Evolutionary conservation across 495 filamentous ascomycete species (phyloP), one percentile per base, ranked within the genome.

Genomic region (Daldinia vernicosa): DNA sequence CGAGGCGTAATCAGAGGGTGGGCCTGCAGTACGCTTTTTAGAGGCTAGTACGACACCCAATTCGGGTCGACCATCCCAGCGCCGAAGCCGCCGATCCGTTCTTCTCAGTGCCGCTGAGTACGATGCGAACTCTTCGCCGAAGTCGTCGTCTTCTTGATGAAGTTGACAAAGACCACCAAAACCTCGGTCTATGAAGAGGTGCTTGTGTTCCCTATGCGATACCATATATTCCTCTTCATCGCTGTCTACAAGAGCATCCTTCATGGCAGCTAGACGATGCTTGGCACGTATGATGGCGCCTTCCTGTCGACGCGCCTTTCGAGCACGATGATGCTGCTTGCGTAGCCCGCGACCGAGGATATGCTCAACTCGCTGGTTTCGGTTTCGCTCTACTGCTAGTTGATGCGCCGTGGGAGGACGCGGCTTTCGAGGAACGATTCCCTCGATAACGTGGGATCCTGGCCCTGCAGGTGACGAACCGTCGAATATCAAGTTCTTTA

Each of bases 391-490:
- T 4, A 98, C 92, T 7, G 94, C 95, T 30, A 97, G 84, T 74
- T 99, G 95, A 78, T 99, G 95, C 9, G 93, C 91, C 0, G 95
- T 99, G 19, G 97, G 86, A 4, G 94, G 95, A 6, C 95, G 88
- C 3, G 91, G 88, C 65, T 83, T 86, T 19, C 83, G 74, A 2
- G 80, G 78, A 22, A 83, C 72, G 22, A 84, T 79, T 24, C 81
- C 80, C 51, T 84, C 83, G 15, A 80, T 64, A 8, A 72, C 60
- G 50, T 81, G 76, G 50, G 73, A 71, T 57, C 79, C 78, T 5
- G 71, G 72, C 17, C 70, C 75, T 33, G 80, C 82, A 14, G 84
- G 86, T 3, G 85, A 86, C 1, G 86, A 86, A 51, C 80, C 84
- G 39, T 84, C 86, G 54, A 81, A 81, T 52, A 83, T 80, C 60